Evolutionary conservation across 441 rosid genomes (phyloP).

Genomic region (Pelargonium fulgidum): DNA sequence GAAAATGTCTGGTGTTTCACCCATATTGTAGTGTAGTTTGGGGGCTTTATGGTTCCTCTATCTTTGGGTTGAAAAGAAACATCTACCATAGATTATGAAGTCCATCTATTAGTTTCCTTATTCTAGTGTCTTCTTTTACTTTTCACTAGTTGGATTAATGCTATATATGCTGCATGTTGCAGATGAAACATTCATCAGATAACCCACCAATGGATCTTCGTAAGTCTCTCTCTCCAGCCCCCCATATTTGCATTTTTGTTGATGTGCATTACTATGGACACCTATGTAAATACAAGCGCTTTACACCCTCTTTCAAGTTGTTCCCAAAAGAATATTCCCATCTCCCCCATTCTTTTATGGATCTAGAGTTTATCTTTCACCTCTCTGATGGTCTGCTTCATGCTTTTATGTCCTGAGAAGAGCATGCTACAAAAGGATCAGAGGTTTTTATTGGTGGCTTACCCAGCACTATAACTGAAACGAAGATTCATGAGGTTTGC

Average conservation of each 20-base stretch:
- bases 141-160: not conserved
- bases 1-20: not conserved
- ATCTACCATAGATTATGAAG: not conserved
- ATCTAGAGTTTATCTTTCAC: not conserved
- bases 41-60: conserved; percentile 5
- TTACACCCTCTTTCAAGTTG: not conserved
- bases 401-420: conserved; percentile 8
- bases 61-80: not conserved
- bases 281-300: not conserved
- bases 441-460: conserved; percentile 18
- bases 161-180: conserved; percentile 6
- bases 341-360: not conserved
- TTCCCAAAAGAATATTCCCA: not conserved
- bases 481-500: conserved; percentile 15
- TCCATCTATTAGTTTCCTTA: not conserved
- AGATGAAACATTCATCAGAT: conserved; percentile 12
- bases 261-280: not conserved
- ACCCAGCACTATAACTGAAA: conserved; percentile 12
- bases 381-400: not conserved
- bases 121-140: not conserved
- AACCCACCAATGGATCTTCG: conserved; percentile 12
- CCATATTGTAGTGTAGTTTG: not conserved
- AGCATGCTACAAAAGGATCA: conserved; percentile 10
- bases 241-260: not conserved
- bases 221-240: conserved; percentile 5